These are phyloP conservation scores for Gaeumannomyces sp. DNA, from an alignment of 2,329 filamentous ascomycete genomes.

Conservation along the genomic window DNA sequence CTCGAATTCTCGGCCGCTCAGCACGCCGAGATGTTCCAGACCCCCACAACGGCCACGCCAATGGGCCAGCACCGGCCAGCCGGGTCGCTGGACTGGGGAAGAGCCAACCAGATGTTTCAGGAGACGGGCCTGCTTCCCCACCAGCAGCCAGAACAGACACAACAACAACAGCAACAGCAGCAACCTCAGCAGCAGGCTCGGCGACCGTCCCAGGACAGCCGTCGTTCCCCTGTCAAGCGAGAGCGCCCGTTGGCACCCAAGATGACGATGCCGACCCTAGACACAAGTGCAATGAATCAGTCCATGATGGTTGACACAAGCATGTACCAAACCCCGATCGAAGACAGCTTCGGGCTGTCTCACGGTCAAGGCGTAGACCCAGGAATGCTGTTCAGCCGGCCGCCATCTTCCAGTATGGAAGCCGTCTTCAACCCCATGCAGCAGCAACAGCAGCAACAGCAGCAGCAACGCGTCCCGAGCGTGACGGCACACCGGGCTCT, in stretches of 20 bases:
- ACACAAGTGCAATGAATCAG: slow-evolving; percentile 30
- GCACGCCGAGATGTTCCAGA: slow-evolving; percentile 38
- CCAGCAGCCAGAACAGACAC: slow-evolving; percentile 20
- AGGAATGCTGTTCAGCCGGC: slow-evolving; percentile 50
- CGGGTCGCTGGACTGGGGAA: slow-evolving; percentile 52
- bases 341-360: slow-evolving; percentile 46
- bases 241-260: slow-evolving; percentile 46
- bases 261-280: slow-evolving; percentile 33
- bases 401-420: slow-evolving; percentile 42
- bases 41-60: slow-evolving; percentile 12
- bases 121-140: slow-evolving; percentile 31
- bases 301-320: slow-evolving; percentile 29
- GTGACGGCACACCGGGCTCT: slow-evolving; percentile 9
- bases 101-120: slow-evolving; percentile 49
- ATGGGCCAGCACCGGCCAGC: slow-evolving; percentile 39
- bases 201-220: slow-evolving; percentile 3
- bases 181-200: slow-evolving; percentile 14
- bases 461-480: slow-evolving; percentile 9
- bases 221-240: slow-evolving; percentile 28
- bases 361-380: slow-evolving; percentile 49
- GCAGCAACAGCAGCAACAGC: background rate
- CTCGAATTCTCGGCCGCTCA: slow-evolving; percentile 46
- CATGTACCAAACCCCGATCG: slow-evolving; percentile 37
- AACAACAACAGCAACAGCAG: slow-evolving; percentile 13
- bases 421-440: slow-evolving; percentile 22